Evolutionary conservation across 208 protist genomes (phyloP), one percentile per base, ranked within the genome.

Genomic region (Trypanosoma brucei): DNA sequence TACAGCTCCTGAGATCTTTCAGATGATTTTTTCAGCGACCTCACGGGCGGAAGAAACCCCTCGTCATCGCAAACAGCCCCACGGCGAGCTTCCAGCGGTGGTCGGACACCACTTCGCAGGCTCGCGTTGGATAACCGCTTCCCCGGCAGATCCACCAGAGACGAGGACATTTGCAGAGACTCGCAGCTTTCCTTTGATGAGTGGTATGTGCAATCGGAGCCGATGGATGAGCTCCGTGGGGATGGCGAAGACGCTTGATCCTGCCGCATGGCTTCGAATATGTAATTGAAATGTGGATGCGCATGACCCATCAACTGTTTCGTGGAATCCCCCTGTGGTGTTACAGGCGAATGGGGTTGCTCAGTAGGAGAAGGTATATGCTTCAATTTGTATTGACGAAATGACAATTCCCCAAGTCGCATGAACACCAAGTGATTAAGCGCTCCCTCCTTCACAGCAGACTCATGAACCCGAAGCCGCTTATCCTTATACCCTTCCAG

Each of bases 391-490:
- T 89, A 89, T 51, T 84, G 68, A 31, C 79, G 76, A 52, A 89
- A 89, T 2, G 73, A 70, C 2, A 68, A 78, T n/a, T 61, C 72
- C 49, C 74, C 83, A 0, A 86, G n/a, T 7, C 70, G 74, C 3
- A 90, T 37, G 58, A 76, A 90, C 11, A 90, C 53, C 13, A 62
- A 52, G 22, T 70, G 57, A 36, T 75, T 37, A 31, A 50, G 54
- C 35, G 77, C 44, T 11, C 71, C 59, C 34, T 73, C 60, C 37
- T 55, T 69, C 33, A 89, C 76, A 0, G 88, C 83, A 33, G 67
- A 66, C 54, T 80, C 86, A 42, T 92, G 79, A 13, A 92, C 81
- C 13, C 73, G 75, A n/a, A 92, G 58, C 58, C 78, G 78, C 75
- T 92, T 92, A 14, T 59, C 59, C 14, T 83, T 69, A 51, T 84